A percentile compares a stretch with the other conserved stretches of the same genome.
Conservation (phyloP, 129 eudicot genomes). For the Flaveria brownii region DNA sequence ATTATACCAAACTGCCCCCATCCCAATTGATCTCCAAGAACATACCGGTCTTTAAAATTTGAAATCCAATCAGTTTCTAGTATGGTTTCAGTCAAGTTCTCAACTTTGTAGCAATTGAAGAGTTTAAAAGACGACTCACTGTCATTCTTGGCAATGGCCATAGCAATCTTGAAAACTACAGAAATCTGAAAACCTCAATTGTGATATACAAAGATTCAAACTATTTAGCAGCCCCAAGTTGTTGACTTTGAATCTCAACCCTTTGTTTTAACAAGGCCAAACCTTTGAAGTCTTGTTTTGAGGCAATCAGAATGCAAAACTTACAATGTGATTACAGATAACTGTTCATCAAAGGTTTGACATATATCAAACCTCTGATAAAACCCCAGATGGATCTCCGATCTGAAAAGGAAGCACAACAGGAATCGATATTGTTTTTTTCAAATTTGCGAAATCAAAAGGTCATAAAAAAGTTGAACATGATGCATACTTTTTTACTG, state of each 20-base stretch:
- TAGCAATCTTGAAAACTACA: conserved; percentile 30
- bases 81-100: conserved; percentile 52
- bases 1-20: conserved; percentile 86
- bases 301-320: neutral
- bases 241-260: conserved; percentile 5
- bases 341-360: conserved; percentile 16
- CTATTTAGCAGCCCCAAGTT: conserved; percentile 22
- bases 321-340: conserved; percentile 17
- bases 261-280: conserved; percentile 32
- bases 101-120: conserved; percentile 56
- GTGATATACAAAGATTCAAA: conserved; percentile 29
- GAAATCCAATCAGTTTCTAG: conserved; percentile 48
- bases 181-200: conserved; percentile 20
- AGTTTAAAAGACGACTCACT: conserved; percentile 37
- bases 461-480: neutral
- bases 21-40: conserved; percentile 67
- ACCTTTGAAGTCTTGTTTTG: conserved; percentile 25
- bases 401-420: conserved; percentile 36
- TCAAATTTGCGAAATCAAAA: conserved; percentile 10
- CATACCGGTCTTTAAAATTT: conserved; percentile 54
- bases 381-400: conserved; percentile 30
- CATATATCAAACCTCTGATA: conserved; percentile 24
- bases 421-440: neutral
- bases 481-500: conserved; percentile 19
- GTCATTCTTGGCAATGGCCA: conserved; percentile 71